These are phyloP conservation scores for Cordyceps fumosorosea DNA, from an alignment of 2,329 filamentous ascomycete species.

Conservation along the genomic window DNA sequence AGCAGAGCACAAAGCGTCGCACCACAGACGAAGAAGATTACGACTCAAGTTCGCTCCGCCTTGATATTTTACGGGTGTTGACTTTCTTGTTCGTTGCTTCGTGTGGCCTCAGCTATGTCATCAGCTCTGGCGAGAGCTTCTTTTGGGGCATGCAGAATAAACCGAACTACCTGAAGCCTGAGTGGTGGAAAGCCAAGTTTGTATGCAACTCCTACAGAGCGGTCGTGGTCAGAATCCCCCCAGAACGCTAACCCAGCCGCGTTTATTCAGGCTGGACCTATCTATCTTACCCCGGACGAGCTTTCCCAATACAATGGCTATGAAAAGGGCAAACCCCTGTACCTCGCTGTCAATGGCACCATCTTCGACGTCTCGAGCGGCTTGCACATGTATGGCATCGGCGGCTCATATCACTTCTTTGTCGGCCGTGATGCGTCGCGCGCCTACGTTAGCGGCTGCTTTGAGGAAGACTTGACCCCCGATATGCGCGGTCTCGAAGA, in stretches of 20 bases:
- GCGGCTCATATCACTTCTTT: slow-evolving; percentile 82
- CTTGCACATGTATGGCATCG: slow-evolving; percentile 68
- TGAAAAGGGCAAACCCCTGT: slow-evolving; percentile 69
- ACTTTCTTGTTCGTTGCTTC: slow-evolving; percentile 60
- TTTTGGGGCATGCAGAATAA: slow-evolving; percentile 59
- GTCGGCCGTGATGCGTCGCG: slow-evolving; percentile 80
- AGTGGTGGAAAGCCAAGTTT: slow-evolving; percentile 53
- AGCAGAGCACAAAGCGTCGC: not conserved
- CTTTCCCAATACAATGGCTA: slow-evolving; percentile 71
- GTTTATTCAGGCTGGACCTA: slow-evolving; percentile 43
- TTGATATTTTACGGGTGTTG: slow-evolving; percentile 65
- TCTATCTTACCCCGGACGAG: slow-evolving; percentile 67
- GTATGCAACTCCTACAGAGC: slow-evolving; percentile 36
- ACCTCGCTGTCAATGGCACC: slow-evolving; percentile 81
- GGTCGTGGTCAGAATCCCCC: not conserved
- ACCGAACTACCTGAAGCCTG: slow-evolving; percentile 53
- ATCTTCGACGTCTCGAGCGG: slow-evolving; percentile 77
- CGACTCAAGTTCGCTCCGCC: slow-evolving; percentile 46
- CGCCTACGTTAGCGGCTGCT: slow-evolving; percentile 89
- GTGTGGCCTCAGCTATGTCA: slow-evolving; percentile 66
- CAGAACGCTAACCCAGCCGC: not conserved
- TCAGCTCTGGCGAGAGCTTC: slow-evolving; percentile 63
- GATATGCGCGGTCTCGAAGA: slow-evolving; percentile 83
- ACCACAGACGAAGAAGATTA: slow-evolving; percentile 41
- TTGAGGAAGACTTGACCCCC: slow-evolving; percentile 73